Conservation (phyloP, 352 stramenopile species). For the Phytopythium sindhum region DNA sequence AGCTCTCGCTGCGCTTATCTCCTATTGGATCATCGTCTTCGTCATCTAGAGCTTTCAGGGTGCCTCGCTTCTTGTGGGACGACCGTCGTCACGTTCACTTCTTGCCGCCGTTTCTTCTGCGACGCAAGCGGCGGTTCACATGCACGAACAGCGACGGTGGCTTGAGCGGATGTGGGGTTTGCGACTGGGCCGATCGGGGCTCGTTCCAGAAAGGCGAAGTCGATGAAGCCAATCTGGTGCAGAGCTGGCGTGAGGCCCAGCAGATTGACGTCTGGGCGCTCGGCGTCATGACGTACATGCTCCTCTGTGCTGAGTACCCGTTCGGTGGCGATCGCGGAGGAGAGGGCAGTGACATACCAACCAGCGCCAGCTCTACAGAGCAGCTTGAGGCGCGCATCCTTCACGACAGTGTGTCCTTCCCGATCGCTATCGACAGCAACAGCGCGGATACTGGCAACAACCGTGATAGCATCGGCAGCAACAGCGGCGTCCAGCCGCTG, state of each 20-base stretch:
- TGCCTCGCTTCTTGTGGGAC: slow-evolving; percentile 45
- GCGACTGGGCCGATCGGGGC: not conserved
- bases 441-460: not conserved
- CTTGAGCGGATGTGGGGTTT: not conserved
- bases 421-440: not conserved
- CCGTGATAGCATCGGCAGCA: slow-evolving; percentile 8
- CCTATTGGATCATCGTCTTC: not conserved
- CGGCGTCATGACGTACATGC: slow-evolving; percentile 67
- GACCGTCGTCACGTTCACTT: slow-evolving; percentile 57
- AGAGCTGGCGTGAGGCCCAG: slow-evolving; percentile 50
- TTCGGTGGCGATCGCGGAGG: slow-evolving; percentile 25
- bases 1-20: slow-evolving; percentile 23
- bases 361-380: slow-evolving; percentile 3
- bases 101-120: slow-evolving; percentile 56
- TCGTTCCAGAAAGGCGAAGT: slow-evolving; percentile 4
- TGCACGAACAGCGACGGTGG: not conserved
- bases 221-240: slow-evolving; percentile 22
- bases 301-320: slow-evolving; percentile 60
- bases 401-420: slow-evolving; percentile 28
- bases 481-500: slow-evolving; percentile 16
- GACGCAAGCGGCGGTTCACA: slow-evolving; percentile 10
- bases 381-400: slow-evolving; percentile 26
- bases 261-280: slow-evolving; percentile 75
- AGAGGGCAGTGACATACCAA: slow-evolving; percentile 11
- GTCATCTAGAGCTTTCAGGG: not conserved